Base-by-base conservation (phyloP, 148 eudicot genomes). In the Vaccinium myrtillus region DNA sequence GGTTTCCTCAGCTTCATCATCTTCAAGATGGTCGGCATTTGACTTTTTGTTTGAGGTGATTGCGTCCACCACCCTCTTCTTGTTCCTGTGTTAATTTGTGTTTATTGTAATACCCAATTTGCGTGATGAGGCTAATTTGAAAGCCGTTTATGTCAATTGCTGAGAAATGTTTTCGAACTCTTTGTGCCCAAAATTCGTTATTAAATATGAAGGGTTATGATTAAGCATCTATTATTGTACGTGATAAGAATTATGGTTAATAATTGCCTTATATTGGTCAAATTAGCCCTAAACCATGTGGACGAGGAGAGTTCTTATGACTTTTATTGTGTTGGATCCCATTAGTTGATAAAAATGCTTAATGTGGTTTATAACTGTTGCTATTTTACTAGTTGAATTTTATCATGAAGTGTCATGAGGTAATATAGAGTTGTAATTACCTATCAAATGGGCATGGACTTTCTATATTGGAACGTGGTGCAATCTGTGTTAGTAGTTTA, bases 1-100 rank as follows among this genome's bases (percentile, higher is more conserved):
- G 67, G 61, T 12, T 91, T 93, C 86, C 91, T 91, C 81, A 75
- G 86, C 86, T 93, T 88, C 88, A 86, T 93, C 58, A 86, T 93
- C 79, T 77, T 77, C 88, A 91, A 91, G 55, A 71, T 82, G 67
- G 0, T 82, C 69, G 84, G 84, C 65, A 10, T 73, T 55, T 82
- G 69, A 82, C 48, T 21, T 16, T 67, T 67, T 5, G 19, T 8
- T 81, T 49, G 73, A 81, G 77, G 83, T 81, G 77, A 69, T 67
- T 25, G 7, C 16, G 6, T 43, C 46, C 46, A 4, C 77, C 9
- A 69, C 27, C 77, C 54, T 46, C 19, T 32, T 81, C 18, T 19
- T 16, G 13, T 4, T 76, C 3, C 58, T 27, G 18, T 19, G 12
- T n/a, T 27, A 70, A 50, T 48, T 23, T 69, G 56, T 21, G 13